Evolutionary conservation across 2,329 filamentous ascomycete genomes (phyloP), one percentile per base, ranked within the genome.

Genomic region (Myriosclerotinia duriaeana): DNA sequence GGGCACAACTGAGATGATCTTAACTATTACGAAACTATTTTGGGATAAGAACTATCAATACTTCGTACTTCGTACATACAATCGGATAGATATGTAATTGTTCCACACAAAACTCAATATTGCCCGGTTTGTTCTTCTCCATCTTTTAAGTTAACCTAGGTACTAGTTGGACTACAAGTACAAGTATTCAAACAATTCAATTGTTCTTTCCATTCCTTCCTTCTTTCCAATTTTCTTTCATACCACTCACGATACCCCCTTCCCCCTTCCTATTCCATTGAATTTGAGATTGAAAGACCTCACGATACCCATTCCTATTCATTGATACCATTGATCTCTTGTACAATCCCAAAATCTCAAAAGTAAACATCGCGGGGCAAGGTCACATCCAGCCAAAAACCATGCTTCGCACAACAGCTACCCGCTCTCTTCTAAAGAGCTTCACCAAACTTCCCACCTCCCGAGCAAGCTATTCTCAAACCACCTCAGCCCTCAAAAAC

Each of bases 361-460:
- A 7, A 14, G 2, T 22, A 50, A 50, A 38, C 34, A 71, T 70
- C 72, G 71, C 70, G 69, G 73, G 72, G 71, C 67, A 71, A 71
- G 65, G 66, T 64, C 54, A 66, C 66, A 69, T 42, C 69, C 65
- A 53, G 44, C 58, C 36, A 64, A 53, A 53, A 67, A 73, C 58
- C 34, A 76, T 76, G 75, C 71, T 76, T 69, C 74, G 75, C 58
- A 72, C 70, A 64, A 63, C 73, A 52, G 69, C 73, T 36, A 69
- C 73, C 15, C 72, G 73, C 68, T 72, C 73, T 55, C 66, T 77
- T 44, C 64, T 73, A 50, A 74, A 69, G 62, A 74, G 69, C 68
- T 71, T 75, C 53, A 64, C 70, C 38, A 75, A 70, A 67, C 61
- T 67, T 66, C 67, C 72, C 46, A 61, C 62, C 42, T 68, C 72